Evolutionary conservation across 192 early-diverging fungal species (phyloP), one percentile per base, ranked within the genome.

Genomic region (Coemansia sp.): DNA sequence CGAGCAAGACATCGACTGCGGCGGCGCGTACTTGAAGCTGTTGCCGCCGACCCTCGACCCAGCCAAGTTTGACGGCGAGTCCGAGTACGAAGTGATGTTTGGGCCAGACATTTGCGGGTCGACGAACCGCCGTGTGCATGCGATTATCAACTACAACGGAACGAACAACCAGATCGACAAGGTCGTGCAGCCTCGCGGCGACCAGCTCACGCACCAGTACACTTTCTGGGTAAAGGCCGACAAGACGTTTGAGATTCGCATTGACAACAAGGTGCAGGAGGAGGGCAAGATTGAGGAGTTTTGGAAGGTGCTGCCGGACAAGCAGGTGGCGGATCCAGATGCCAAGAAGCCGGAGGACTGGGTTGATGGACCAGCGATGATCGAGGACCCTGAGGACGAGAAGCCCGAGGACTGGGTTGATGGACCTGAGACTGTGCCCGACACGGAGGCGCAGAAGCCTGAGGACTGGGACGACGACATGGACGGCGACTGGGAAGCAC

Each of bases 401-500:
- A 93, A 91, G 86, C 91, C 93, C 48, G 83, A 59, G 12, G 85
- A 82, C 64, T 93, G 85, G 76, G 91, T 91, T 49, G 86, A 88
- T 61, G 85, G 84, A 17, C 93, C 92, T 12, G 88, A 88, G 62
- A 87, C 85, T 41, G 91, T 97, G 68, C 66, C 89, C 37, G 93
- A 97, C 66, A 86, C 92, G 47, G 84, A 92, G 2, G 92, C 92
- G 53, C 73, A 68, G 53, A 92, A 92, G 82, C 94, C 95, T 37
- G 92, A 90, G 59, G 93, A 96, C 70, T 97, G 94, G 93, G 90
- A 92, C 64, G 92, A 92, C 62, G 95, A 97, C 60, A 87, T 93
- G 82, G 95, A 98, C 79, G 97, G 97, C 63, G 94, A 95, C 22
- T 98, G 95, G 94, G 91, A 91, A 74, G 85, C 96, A 21, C 93